Percentiles rank a stretch among this genome's conserved stretches.
Evolutionary conservation across 257 asterid species (phyloP).

Genomic region (Solanum virginianum): DNA sequence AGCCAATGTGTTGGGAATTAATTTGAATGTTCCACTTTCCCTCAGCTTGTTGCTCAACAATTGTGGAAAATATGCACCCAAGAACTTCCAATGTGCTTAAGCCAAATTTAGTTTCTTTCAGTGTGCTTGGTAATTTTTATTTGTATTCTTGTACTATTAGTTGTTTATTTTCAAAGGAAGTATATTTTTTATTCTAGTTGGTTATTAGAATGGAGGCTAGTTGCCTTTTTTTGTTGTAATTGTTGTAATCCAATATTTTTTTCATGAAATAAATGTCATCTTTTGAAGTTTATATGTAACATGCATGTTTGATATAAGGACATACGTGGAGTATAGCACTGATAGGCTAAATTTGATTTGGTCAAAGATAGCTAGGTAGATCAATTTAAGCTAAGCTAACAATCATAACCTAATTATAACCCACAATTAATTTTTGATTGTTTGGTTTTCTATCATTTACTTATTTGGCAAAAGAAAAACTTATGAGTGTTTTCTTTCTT

Average conservation of each 20-base stretch:
- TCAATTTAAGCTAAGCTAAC: no score
- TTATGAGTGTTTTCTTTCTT: background rate
- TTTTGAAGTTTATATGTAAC: background rate
- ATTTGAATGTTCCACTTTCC: background rate
- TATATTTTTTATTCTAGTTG: background rate
- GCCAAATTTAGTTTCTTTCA: background rate
- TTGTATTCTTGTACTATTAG: background rate
- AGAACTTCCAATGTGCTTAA: background rate
- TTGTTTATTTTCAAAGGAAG: background rate
- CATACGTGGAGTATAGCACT: background rate
- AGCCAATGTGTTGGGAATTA: slow-evolving; percentile 8
- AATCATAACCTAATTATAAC: no score
- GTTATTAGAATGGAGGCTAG: background rate
- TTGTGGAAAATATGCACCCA: background rate
- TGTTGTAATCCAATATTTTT: background rate
- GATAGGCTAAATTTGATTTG: background rate
- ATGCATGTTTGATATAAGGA: background rate
- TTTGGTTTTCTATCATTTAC: background rate
- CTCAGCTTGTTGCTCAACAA: slow-evolving; percentile 7
- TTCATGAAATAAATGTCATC: background rate
- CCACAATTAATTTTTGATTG: no score
- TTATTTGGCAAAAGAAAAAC: background rate
- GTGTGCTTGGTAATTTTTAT: background rate
- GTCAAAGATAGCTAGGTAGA: background rate
- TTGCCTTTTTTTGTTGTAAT: background rate